Conservation (phyloP, 2,329 filamentous ascomycete genomes). For the Aspergillus intermedius region DNA sequence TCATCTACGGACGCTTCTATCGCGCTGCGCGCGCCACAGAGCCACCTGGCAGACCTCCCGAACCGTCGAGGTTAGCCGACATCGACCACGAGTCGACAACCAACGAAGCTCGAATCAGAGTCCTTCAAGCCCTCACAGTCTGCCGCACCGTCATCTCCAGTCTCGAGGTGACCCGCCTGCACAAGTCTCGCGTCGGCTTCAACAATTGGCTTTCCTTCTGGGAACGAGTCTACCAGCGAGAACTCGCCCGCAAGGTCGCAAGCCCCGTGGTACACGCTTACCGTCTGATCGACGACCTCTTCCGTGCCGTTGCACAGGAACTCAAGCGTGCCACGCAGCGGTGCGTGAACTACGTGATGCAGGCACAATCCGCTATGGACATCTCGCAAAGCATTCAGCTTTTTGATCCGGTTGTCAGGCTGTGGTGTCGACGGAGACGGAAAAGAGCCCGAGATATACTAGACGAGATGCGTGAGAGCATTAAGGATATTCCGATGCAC, state of each 20-base stretch:
- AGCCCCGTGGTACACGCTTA: constrained; percentile 10
- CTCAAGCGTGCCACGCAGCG: constrained; percentile 19
- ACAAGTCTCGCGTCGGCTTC: constrained; percentile 23
- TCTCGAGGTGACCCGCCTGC: constrained; percentile 25
- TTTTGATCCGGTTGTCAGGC: constrained; percentile 20
- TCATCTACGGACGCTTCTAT: too few relatives aligned
- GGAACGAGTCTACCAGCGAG: constrained; percentile 18
- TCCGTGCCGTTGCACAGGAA: constrained; percentile 18
- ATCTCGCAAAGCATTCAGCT: constrained; percentile 16
- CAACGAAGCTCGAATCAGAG: constrained; percentile 15
- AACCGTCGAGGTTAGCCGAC: background rate
- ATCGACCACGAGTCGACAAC: constrained; percentile 4
- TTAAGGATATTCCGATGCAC: constrained; percentile 24
- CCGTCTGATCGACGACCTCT: constrained; percentile 19
- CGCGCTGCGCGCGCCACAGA: too few relatives aligned
- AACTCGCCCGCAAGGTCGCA: constrained; percentile 11
- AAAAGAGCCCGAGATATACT: constrained; percentile 16
- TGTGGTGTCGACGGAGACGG: constrained; percentile 16
- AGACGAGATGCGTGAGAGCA: constrained; percentile 15
- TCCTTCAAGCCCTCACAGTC: constrained; percentile 17
- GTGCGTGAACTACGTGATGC: constrained; percentile 12
- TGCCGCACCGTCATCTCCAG: constrained; percentile 22
- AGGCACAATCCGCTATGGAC: constrained; percentile 15
- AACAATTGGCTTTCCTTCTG: constrained; percentile 24
- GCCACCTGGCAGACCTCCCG: too few relatives aligned